A percentile compares a stretch with the other conserved stretches of the same genome.
Evolutionary conservation across 1,139 yeast species (phyloP).

Genomic region (Hansenula sp.): DNA sequence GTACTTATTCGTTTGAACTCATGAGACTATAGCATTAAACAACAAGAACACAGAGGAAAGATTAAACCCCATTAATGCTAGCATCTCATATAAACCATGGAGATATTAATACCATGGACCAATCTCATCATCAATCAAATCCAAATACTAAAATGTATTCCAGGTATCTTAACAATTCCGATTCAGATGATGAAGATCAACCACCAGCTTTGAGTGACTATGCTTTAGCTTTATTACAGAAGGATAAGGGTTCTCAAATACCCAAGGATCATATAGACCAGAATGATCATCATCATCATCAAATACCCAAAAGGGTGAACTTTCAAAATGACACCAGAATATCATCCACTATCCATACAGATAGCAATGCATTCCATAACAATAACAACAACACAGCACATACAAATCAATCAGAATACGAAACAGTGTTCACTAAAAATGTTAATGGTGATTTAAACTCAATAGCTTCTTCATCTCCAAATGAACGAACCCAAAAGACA

Average conservation of each 20-base stretch:
- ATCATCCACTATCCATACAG: no score
- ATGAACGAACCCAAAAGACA: slow-evolving; percentile 16
- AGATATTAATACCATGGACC: background rate
- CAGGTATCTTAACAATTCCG: slow-evolving; percentile 3
- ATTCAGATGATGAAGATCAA: slow-evolving; percentile 44
- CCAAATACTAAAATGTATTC: background rate
- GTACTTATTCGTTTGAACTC: background rate
- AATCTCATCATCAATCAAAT: background rate
- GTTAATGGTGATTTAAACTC: slow-evolving; percentile 9
- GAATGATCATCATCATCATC: slow-evolving; percentile 1
- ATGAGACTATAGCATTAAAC: background rate
- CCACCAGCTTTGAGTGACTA: slow-evolving; percentile 68
- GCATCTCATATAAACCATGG: slow-evolving; percentile 1
- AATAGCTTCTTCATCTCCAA: slow-evolving; percentile 7
- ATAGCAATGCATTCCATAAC: slow-evolving; percentile 1
- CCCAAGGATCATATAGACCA: slow-evolving; percentile 1
- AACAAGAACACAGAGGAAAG: background rate
- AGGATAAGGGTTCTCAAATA: slow-evolving; percentile 16
- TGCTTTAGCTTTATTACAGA: slow-evolving; percentile 37
- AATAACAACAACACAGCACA: slow-evolving; percentile 13
- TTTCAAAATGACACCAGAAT: slow-evolving; percentile 10
- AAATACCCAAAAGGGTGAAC: slow-evolving; percentile 19
- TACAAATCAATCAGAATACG: slow-evolving; percentile 19
- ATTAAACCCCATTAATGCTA: background rate
- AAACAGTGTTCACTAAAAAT: slow-evolving; percentile 19